These are phyloP conservation scores for Peronosclerospora sorghi DNA, from an alignment of 352 stramenopile genomes.

Conservation along the genomic window DNA sequence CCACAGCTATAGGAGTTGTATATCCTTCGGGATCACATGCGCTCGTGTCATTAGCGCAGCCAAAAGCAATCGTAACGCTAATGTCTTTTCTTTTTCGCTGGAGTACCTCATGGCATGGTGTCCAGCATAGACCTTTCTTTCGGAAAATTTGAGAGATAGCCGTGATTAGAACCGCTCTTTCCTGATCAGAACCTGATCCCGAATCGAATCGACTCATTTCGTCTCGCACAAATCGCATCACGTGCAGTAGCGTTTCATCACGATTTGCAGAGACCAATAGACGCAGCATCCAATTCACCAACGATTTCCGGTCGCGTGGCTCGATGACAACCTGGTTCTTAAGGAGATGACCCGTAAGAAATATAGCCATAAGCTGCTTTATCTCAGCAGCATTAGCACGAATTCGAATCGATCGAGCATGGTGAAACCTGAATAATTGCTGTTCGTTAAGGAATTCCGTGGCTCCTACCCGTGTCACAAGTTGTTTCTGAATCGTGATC, in stretches of 20 bases:
- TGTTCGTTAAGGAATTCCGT: slow-evolving; percentile 12
- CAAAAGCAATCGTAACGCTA: slow-evolving; percentile 18
- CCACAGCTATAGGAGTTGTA: slow-evolving; percentile 15
- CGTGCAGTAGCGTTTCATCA: slow-evolving; percentile 53
- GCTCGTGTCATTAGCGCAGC: not conserved
- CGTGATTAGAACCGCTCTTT: slow-evolving; percentile 16
- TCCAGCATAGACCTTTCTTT: slow-evolving; percentile 30
- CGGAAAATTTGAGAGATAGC: slow-evolving; percentile 36
- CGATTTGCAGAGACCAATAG: slow-evolving; percentile 47
- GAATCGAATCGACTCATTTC: slow-evolving; percentile 22
- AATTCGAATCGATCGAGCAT: slow-evolving; percentile 5
- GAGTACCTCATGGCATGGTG: slow-evolving; percentile 8
- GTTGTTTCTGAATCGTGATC: slow-evolving; percentile 82
- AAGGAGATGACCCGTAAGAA: slow-evolving; percentile 56
- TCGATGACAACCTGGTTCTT: slow-evolving; percentile 43
- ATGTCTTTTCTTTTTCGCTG: slow-evolving; percentile 7
- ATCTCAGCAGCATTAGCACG: slow-evolving; percentile 28
- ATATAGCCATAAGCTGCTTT: slow-evolving; percentile 73
- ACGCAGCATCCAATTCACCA: slow-evolving; percentile 57
- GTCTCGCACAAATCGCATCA: slow-evolving; percentile 45
- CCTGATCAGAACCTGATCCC: slow-evolving; percentile 16
- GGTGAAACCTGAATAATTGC: slow-evolving; percentile 14
- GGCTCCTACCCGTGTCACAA: slow-evolving; percentile 30
- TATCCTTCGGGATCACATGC: slow-evolving; percentile 1
- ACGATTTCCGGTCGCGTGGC: slow-evolving; percentile 40